Base-by-base conservation (phyloP, 176 grass and related monocot genomes). In the Triticum monococcum region DNA sequence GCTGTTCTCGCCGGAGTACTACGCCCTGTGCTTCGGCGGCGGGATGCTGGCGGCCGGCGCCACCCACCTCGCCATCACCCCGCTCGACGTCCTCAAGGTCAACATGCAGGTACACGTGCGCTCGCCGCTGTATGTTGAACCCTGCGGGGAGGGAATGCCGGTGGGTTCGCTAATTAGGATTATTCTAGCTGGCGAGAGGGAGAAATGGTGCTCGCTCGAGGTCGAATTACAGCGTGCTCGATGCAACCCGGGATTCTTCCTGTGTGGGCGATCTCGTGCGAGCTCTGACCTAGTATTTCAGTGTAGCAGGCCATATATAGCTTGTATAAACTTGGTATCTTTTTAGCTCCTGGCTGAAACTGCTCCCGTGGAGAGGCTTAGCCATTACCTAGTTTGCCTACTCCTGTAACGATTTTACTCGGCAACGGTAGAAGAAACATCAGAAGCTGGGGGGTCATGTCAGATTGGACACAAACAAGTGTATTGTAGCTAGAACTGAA, bases 1-100 rank as follows among this genome's bases (percentile, higher is more conserved):
- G 82, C 38, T 96, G 8, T 96, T 98, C 84, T 96, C 97, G 75
- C 93, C 89, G 14, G 90, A 96, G 92, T 94, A 98, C 87, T 98
- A 98, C 86, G 94, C 92, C 8, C 86, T 98, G 4, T 98, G 92
- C 86, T 77, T 90, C 48, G 91, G 83, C 79, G 93, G 97, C n/a
- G 97, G 97, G 69, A 96, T 96, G 97, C 86, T 96, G 38, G 91
- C 93, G 28, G 93, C 96, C 22, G 96, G 93, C 85, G 78, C 96
- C 56, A 96, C 93, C 18, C 96, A 98, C 85, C 92, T 98, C 82
- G 93, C 92, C 81, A 96, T 94, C 87, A 98, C 93, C 13, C 96
- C 96, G 22, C 86, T 98, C 72, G 96, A 98, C 82, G 97, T 98
- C 40, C 85, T 98, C 77, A 96, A 98, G 90, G 94, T 98, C 78